phyloP scores from a whole-genome alignment of 805 yeast genomes.

The Nadsonia fulvescens region DNA sequence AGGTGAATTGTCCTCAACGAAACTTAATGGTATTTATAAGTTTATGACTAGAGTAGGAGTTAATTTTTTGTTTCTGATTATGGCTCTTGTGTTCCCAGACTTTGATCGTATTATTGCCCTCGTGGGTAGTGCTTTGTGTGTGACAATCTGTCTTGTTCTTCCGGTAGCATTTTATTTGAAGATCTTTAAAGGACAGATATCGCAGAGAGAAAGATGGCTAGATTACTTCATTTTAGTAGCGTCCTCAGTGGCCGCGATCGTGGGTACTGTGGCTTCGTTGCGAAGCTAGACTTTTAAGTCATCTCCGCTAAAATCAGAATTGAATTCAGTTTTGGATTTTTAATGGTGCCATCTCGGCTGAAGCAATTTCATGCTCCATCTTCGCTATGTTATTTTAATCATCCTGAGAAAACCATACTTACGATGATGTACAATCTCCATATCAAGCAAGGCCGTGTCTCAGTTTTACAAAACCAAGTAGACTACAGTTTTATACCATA shows the following conservation, averaged over 20 bases:
- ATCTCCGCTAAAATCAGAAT: no score
- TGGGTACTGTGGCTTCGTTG: constrained; percentile 48
- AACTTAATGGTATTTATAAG: constrained; percentile 7
- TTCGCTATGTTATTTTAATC: no score
- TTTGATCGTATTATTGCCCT: constrained; percentile 72
- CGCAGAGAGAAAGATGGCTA: constrained; percentile 21
- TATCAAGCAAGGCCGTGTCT: no score
- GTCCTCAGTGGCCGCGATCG: constrained; percentile 30
- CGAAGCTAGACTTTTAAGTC: no score
- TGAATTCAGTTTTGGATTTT: no score
- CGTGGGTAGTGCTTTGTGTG: constrained; percentile 66
- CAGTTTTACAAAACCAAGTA: constrained; percentile 2
- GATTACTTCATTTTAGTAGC: constrained; percentile 28
- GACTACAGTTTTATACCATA: not conserved
- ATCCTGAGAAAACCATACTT: no score
- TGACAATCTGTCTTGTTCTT: constrained; percentile 58
- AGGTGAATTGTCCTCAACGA: no score
- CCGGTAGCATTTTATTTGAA: constrained; percentile 57
- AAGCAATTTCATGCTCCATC: no score
- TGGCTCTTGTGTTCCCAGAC: constrained; percentile 53
- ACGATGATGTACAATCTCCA: no score
- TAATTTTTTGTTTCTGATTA: constrained; percentile 36
- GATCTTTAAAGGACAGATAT: constrained; percentile 30
- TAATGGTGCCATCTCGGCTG: no score
- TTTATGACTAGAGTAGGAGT: constrained; percentile 25